phyloP scores from a whole-genome alignment of 2,329 filamentous ascomycete species.

The Purpureocillium takamizusanense region DNA sequence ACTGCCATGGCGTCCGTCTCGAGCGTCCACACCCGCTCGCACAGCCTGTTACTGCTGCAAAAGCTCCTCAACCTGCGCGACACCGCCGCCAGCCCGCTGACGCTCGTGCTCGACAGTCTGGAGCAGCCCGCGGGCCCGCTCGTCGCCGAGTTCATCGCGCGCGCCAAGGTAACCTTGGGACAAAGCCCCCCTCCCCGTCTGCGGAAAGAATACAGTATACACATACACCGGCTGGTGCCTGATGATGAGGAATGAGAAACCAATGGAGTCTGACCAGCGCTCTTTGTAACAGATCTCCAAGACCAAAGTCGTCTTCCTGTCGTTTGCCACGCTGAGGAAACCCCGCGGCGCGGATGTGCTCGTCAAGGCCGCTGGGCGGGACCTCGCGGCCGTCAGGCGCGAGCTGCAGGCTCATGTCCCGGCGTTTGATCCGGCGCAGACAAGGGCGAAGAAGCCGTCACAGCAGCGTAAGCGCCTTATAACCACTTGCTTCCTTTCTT shows the following conservation, averaged over 20 bases:
- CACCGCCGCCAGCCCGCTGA: conserved; percentile 76
- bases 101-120: conserved; percentile 73
- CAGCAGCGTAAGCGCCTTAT: conserved; percentile 32
- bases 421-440: conserved; percentile 23
- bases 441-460: conserved; percentile 23
- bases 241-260: no score
- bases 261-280: background rate
- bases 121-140: conserved; percentile 70
- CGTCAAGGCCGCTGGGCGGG: conserved; percentile 53
- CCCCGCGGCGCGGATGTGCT: conserved; percentile 59
- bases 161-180: conserved; percentile 54
- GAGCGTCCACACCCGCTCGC: conserved; percentile 65
- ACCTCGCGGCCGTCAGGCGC: conserved; percentile 43
- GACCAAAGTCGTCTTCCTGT: conserved; percentile 64
- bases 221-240: no score
- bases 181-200: background rate
- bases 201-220: background rate
- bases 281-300: conserved; percentile 41
- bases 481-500: background rate
- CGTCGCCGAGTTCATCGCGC: conserved; percentile 61
- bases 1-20: conserved; percentile 43
- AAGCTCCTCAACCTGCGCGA: conserved; percentile 73
- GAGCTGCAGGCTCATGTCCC: conserved; percentile 49
- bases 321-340: conserved; percentile 63
- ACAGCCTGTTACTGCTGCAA: conserved; percentile 75